A percentile compares a stretch with the other conserved stretches of the same genome.
Conservation (phyloP, 2,329 filamentous ascomycete species). For the Cladosporium austrohemisphaericum region DNA sequence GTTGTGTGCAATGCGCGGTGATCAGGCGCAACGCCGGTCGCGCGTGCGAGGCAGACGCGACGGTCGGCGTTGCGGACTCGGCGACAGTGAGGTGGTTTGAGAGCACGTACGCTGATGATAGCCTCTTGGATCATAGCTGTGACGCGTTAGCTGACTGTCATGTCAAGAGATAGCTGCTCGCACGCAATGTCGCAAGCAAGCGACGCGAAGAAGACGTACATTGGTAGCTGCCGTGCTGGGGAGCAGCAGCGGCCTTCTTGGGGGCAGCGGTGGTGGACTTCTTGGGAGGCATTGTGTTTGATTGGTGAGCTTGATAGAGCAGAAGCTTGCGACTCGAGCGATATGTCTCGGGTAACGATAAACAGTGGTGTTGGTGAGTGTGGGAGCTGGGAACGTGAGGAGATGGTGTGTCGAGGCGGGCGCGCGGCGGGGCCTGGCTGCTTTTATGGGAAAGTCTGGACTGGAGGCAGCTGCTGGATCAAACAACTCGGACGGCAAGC, state of each 20-base stretch:
- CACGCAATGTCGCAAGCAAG: slow-evolving; percentile 34
- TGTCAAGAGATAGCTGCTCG: background rate
- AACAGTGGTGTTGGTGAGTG: slow-evolving; percentile 11
- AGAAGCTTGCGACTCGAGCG: slow-evolving; percentile 35
- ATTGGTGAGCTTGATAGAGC: slow-evolving; percentile 25
- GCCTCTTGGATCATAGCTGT: slow-evolving; percentile 72
- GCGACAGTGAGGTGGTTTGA: background rate
- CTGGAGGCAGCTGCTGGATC: slow-evolving; percentile 14
- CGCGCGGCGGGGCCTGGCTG: slow-evolving; percentile 13
- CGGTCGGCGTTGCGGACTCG: slow-evolving; percentile 7
- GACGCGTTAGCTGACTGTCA: slow-evolving; percentile 5
- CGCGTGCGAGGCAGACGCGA: slow-evolving; percentile 20
- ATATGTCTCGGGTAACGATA: slow-evolving; percentile 21
- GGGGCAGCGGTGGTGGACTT: slow-evolving; percentile 50
- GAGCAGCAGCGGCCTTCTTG: slow-evolving; percentile 55
- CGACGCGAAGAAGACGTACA: slow-evolving; percentile 53
- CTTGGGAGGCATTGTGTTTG: slow-evolving; percentile 57
- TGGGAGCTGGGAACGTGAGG: slow-evolving; percentile 9
- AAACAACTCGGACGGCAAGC: slow-evolving; percentile 14
- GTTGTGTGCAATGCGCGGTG: background rate
- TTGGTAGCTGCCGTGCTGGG: slow-evolving; percentile 62
- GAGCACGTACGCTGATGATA: slow-evolving; percentile 61
- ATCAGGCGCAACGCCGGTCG: slow-evolving; percentile 21
- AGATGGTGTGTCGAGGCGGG: slow-evolving; percentile 14
- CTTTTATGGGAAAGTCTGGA: too few relatives aligned